These are phyloP conservation scores for Diaporthe sp. DNA, from an alignment of 2,329 filamentous ascomycete species.

Conservation along the genomic window DNA sequence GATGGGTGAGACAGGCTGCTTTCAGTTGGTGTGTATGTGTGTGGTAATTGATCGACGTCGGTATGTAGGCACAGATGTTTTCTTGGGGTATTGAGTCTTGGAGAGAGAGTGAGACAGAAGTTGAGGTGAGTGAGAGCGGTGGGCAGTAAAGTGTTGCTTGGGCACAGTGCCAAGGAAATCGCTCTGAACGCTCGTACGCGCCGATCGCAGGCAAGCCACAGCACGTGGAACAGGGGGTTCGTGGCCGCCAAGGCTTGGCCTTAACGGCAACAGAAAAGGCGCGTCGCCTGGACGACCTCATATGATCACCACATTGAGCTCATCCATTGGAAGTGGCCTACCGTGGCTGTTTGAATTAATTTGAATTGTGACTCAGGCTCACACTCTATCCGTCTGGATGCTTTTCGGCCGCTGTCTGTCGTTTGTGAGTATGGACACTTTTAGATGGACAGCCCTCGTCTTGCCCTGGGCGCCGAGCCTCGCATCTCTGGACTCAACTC, in stretches of 20 bases:
- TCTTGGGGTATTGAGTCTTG: neutral
- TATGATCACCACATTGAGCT: neutral
- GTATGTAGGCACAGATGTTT: neutral
- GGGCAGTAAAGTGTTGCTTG: neutral
- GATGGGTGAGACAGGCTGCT: neutral
- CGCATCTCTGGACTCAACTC: neutral
- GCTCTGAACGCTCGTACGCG: neutral
- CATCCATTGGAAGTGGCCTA: neutral
- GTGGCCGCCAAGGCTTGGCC: slow-evolving; percentile 16
- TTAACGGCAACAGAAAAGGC: neutral
- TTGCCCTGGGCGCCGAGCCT: too few species aligned
- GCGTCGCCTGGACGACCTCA: neutral
- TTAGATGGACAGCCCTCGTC: neutral
- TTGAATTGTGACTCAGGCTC: neutral
- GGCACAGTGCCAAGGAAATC: neutral
- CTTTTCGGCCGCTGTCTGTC: too few species aligned
- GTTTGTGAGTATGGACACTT: neutral
- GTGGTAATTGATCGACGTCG: slow-evolving; percentile 1
- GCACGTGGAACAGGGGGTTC: neutral
- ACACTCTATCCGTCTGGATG: neutral
- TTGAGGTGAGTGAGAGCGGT: slow-evolving; percentile 7
- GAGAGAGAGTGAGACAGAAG: neutral
- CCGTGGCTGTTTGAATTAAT: neutral
- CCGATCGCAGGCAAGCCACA: neutral
- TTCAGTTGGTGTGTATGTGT: neutral